These are phyloP conservation scores for Otatea glauca DNA, from an alignment of 176 grass and related monocot genomes.

Conservation along the genomic window DNA sequence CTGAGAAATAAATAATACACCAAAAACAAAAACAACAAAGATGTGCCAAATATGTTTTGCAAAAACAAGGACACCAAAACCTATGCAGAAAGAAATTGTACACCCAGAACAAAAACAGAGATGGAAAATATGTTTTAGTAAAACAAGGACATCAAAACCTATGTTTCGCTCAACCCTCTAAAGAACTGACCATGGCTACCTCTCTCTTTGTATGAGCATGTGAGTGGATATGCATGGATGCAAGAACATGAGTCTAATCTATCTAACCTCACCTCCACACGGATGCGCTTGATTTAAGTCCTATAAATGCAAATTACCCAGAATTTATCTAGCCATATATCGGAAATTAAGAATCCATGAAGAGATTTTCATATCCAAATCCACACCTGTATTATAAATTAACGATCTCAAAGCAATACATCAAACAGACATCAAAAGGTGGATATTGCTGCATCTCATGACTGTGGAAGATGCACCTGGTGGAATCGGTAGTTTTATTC, in stretches of 20 bases:
- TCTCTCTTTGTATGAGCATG: constrained; percentile 37
- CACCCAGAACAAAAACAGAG: not conserved
- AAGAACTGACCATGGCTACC: not conserved
- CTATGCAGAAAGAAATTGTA: constrained; percentile 3
- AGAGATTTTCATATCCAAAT: not conserved
- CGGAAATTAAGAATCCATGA: not conserved
- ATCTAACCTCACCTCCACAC: constrained; percentile 16
- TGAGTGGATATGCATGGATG: constrained; percentile 23
- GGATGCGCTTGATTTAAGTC: not conserved
- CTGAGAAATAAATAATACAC: constrained; percentile 6
- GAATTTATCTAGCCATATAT: constrained; percentile 2
- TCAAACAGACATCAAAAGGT: not conserved
- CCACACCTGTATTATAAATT: constrained; percentile 20
- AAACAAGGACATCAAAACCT: constrained; percentile 11
- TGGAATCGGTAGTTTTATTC: constrained; percentile 38
- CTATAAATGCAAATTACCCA: constrained; percentile 27
- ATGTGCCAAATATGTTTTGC: not conserved
- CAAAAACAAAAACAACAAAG: constrained; percentile 1
- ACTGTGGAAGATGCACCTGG: constrained; percentile 22
- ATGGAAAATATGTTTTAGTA: not conserved
- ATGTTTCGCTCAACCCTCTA: constrained; percentile 1
- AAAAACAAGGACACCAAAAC: not conserved
- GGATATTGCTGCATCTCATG: not conserved
- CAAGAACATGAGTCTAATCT: constrained; percentile 9
- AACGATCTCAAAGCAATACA: constrained; percentile 17